phyloP scores from a whole-genome alignment of 2,329 filamentous ascomycete genomes.

The Neopestalotiopsis rosae region DNA sequence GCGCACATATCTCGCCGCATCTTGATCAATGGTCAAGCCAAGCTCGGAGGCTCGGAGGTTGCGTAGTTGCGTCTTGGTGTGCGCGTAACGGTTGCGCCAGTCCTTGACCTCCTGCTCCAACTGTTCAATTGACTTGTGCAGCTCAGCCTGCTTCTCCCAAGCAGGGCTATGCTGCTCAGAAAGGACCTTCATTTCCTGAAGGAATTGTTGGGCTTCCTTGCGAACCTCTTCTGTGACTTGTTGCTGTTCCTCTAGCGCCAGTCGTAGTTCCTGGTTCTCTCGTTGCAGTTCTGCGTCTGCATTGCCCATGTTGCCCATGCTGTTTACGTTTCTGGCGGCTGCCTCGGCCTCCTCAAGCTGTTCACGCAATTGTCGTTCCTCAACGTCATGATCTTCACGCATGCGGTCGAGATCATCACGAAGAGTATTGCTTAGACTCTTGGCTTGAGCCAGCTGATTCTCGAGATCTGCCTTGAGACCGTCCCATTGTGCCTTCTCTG shows the following conservation, averaged over 20 bases:
- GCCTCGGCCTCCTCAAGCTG: constrained; percentile 63
- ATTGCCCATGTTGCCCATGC: constrained; percentile 27
- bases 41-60: constrained; percentile 81
- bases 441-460: constrained; percentile 73
- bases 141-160: constrained; percentile 80
- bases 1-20: constrained; percentile 70
- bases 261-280: constrained; percentile 73
- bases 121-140: constrained; percentile 75
- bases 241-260: constrained; percentile 74
- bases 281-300: constrained; percentile 62
- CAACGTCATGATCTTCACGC: constrained; percentile 68
- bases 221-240: constrained; percentile 86
- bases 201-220: constrained; percentile 79
- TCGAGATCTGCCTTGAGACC: constrained; percentile 72
- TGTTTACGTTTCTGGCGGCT: constrained; percentile 27
- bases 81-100: constrained; percentile 90
- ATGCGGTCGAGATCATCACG: constrained; percentile 79
- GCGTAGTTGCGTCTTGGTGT: constrained; percentile 84
- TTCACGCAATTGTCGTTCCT: constrained; percentile 66
- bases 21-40: constrained; percentile 71
- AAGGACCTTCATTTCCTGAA: constrained; percentile 87
- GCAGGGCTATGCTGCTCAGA: constrained; percentile 80
- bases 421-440: constrained; percentile 79
- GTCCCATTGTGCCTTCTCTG: constrained; percentile 75
- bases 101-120: constrained; percentile 85